Percentiles rank a stretch among this genome's conserved stretches.
Evolutionary conservation across 2,329 filamentous ascomycete species (phyloP).

Genomic region (Aspergillus pseudotamarii): DNA sequence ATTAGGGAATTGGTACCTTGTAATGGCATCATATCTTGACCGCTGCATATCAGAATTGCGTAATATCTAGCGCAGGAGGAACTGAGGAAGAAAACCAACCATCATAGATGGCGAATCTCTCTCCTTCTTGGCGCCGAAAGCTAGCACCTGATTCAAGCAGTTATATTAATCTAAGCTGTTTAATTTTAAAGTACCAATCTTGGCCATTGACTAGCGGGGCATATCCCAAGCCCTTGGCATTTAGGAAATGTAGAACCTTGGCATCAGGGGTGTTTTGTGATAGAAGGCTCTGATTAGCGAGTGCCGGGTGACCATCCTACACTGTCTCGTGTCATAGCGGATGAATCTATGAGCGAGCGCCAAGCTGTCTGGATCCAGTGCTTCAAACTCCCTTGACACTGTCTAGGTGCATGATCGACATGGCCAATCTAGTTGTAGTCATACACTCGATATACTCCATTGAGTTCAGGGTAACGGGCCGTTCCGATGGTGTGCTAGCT

Average conservation of each 20-base stretch:
- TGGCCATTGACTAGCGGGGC: background rate
- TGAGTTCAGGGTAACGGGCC: background rate
- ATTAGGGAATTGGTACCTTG: background rate
- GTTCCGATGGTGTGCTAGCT: background rate
- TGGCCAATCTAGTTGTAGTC: background rate
- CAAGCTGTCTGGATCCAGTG: background rate
- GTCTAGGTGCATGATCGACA: background rate
- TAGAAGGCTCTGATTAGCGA: accelerated
- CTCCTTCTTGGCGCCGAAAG: background rate
- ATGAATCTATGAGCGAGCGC: too few relatives aligned
- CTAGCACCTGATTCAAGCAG: background rate
- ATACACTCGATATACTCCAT: background rate
- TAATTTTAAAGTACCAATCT: background rate
- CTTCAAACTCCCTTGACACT: background rate
- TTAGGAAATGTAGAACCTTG: background rate
- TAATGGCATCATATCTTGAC: background rate
- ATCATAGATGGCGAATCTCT: background rate
- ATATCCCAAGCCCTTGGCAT: background rate
- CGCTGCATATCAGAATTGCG: too few relatives aligned
- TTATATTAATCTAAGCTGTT: background rate
- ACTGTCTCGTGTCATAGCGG: background rate
- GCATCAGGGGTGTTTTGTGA: background rate
- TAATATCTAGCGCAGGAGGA: background rate
- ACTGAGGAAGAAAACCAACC: background rate
- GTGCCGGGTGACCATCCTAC: background rate